Percentiles rank a stretch among this genome's conserved stretches.
Evolutionary conservation across 768 basidiomycete species (phyloP).

Genomic region (Naganishia vaughanmartiniae): DNA sequence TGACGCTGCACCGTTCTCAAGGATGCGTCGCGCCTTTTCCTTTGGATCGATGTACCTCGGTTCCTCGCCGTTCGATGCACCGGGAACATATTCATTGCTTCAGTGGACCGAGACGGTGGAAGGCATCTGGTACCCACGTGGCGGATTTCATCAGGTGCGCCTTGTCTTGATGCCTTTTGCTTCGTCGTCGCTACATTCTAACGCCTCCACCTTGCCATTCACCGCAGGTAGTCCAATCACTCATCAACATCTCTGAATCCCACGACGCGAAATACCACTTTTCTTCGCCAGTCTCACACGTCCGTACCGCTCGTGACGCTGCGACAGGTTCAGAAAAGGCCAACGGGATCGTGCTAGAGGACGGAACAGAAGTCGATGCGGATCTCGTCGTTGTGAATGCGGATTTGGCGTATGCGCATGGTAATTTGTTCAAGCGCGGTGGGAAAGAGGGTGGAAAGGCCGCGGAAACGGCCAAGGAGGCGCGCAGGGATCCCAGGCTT

Average conservation of each 20-base stretch:
- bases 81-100: slow-evolving; percentile 54
- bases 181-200: neutral
- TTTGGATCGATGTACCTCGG: slow-evolving; percentile 54
- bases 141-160: slow-evolving; percentile 42
- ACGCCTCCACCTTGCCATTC: neutral
- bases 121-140: slow-evolving; percentile 52
- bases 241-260: slow-evolving; percentile 50
- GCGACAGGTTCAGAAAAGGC: slow-evolving; percentile 37
- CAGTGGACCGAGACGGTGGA: slow-evolving; percentile 56
- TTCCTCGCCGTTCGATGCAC: slow-evolving; percentile 55
- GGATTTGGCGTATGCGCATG: slow-evolving; percentile 54
- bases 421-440: slow-evolving; percentile 48
- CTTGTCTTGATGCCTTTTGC: neutral
- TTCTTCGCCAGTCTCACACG: slow-evolving; percentile 50
- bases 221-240: slow-evolving; percentile 46
- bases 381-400: slow-evolving; percentile 55
- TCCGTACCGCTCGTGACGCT: slow-evolving; percentile 39
- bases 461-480: slow-evolving; percentile 1
- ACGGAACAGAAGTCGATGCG: slow-evolving; percentile 44
- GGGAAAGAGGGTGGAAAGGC: slow-evolving; percentile 17
- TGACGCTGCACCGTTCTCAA: slow-evolving; percentile 32
- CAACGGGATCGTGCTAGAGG: slow-evolving; percentile 50
- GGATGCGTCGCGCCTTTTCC: slow-evolving; percentile 53
- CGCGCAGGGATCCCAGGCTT: slow-evolving; percentile 38
- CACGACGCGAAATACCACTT: slow-evolving; percentile 52